phyloP scores from a whole-genome alignment of 2,329 filamentous ascomycete species.

The Neopestalotiopsis rosae region DNA sequence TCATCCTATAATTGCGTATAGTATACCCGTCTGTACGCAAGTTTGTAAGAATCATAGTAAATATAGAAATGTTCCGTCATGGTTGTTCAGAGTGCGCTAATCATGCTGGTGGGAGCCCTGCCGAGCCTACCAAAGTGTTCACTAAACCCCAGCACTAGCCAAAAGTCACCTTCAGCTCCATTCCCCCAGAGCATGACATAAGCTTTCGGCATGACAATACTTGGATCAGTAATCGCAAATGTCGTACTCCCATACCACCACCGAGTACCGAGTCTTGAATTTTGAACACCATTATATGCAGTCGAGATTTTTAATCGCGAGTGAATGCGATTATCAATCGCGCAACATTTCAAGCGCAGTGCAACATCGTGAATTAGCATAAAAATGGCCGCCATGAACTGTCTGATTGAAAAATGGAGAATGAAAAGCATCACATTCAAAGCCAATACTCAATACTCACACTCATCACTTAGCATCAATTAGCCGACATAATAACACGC shows the following conservation, averaged over 20 bases:
- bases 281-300: not conserved
- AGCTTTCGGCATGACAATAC: not conserved
- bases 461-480: not conserved
- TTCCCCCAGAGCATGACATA: not conserved
- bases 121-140: not conserved
- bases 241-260: not conserved
- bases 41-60: not conserved
- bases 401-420: not conserved
- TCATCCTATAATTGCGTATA: conserved; percentile 18
- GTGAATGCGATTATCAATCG: not conserved
- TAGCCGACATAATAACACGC: not conserved
- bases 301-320: not conserved
- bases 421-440: not conserved
- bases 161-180: not conserved
- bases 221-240: not conserved
- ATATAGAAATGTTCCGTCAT: not conserved
- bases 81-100: not conserved
- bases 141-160: not conserved
- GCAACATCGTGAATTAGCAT: not conserved
- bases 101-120: not conserved
- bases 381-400: not conserved
- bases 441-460: not conserved
- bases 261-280: not conserved
- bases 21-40: not conserved
- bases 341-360: not conserved